Evolutionary conservation across 2,329 filamentous ascomycete genomes (phyloP), one percentile per base, ranked within the genome.

Genomic region (Aspergillus proliferans): DNA sequence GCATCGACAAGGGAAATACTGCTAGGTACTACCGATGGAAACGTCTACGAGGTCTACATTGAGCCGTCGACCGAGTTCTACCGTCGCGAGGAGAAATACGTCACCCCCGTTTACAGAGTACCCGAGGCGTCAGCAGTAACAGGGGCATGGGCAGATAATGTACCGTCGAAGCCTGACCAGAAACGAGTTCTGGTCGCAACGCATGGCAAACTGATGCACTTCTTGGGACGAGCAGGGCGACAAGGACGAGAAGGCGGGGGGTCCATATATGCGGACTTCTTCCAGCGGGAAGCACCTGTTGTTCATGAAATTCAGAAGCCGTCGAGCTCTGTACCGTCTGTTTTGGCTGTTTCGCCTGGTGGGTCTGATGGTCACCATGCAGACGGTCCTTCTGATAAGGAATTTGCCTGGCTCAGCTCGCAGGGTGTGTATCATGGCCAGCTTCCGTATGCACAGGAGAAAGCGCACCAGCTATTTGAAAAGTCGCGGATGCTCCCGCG

Each of bases 21-120:
- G 7, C 72, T 98, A 28, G 93, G 93, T 30, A 86, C 90, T 8
- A 83, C 87, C n/a, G 93, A 97, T 70, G 93, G 93, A 22, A 93
- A 89, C 67, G 82, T 98, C 28, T 97, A 95, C 71, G 93, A 98
- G 71, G 86, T 86, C 15, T 97, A 89, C 61, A 92, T 98, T 63
- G 93, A 98, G 69, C 90, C 90, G 3, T 87, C 89, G 12, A 90
- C 86, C 44, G 93, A 97, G 66, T 96, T 96, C 71, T 97, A 96
- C 71, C 82, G 89, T 58, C 87, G 92, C 64, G 91, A 97, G 69
- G 93, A 98, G 67, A 90, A 89, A 70, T 95, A 95, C 66, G 72
- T 95, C 52, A 92, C 92, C 68, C 81, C 79, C 33, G 79, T 98
- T 18, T 90, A 91, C 67, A 91, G 86, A 64, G 79, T 90, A 6